phyloP scores from a whole-genome alignment of 441 rosid species.

The Sinapis alba region DNA sequence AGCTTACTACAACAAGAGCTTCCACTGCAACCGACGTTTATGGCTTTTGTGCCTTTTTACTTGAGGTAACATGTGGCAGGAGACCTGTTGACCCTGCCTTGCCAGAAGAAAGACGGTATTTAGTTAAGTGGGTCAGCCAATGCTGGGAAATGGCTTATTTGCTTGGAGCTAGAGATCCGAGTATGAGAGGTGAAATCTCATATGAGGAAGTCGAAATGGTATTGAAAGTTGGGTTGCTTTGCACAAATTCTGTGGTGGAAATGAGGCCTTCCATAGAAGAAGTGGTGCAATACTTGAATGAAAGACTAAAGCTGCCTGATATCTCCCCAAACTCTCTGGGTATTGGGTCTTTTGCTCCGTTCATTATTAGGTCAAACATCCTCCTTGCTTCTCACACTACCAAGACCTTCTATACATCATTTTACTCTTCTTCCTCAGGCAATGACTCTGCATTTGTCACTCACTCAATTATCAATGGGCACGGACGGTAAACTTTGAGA shows the following conservation, averaged over 20 bases:
- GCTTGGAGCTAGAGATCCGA: constrained; percentile 27
- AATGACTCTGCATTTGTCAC: constrained; percentile 24
- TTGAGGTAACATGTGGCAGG: constrained; percentile 37
- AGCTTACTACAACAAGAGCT: constrained; percentile 23
- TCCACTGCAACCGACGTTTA: constrained; percentile 47
- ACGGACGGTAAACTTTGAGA: constrained; percentile 22
- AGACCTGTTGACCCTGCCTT: constrained; percentile 34
- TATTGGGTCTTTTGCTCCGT: constrained; percentile 12
- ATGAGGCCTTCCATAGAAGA: constrained; percentile 36
- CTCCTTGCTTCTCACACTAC: not conserved
- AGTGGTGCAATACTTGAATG: constrained; percentile 19
- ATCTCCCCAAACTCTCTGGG: constrained; percentile 26
- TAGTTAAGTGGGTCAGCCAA: constrained; percentile 18
- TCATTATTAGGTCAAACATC: constrained; percentile 5
- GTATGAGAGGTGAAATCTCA: constrained; percentile 18
- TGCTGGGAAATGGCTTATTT: constrained; percentile 32
- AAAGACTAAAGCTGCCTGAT: constrained; percentile 17
- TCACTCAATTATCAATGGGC: constrained; percentile 33
- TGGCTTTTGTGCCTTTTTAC: constrained; percentile 55
- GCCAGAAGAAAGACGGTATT: constrained; percentile 4
- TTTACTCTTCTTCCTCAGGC: constrained; percentile 30
- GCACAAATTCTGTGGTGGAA: constrained; percentile 27
- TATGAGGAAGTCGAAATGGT: constrained; percentile 32
- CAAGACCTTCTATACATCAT: not conserved
- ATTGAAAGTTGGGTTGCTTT: constrained; percentile 32